Conservation (phyloP, 108 stramenopile species). For the Schizochytrium sp. region DNA sequence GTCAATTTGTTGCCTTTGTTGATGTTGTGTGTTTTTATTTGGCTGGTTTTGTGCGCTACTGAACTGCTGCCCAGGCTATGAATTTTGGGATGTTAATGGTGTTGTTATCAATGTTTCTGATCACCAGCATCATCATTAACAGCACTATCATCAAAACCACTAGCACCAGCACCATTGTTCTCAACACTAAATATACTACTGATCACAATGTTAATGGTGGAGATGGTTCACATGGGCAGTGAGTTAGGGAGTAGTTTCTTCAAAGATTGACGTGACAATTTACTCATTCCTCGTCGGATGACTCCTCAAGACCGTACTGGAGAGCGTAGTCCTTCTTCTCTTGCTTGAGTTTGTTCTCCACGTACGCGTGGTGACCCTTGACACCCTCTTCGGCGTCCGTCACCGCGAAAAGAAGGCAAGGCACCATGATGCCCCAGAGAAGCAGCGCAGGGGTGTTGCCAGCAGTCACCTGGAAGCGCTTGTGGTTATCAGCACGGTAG, state of each 20-base stretch:
- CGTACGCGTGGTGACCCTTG: background rate
- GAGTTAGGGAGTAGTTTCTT: background rate
- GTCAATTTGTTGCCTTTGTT: too few species aligned
- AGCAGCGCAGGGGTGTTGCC: background rate
- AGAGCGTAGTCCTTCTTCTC: background rate
- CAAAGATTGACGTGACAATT: too few species aligned
- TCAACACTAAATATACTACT: too few species aligned
- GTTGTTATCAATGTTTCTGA: too few species aligned
- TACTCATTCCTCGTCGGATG: background rate
- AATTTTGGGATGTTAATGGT: too few species aligned
- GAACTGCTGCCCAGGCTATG: too few species aligned
- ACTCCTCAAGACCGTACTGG: background rate
- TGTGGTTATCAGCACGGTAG: slow-evolving; percentile 3
- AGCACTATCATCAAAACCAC: too few species aligned
- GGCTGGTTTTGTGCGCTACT: too few species aligned
- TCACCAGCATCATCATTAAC: too few species aligned
- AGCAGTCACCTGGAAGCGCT: background rate
- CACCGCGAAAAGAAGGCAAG: background rate
- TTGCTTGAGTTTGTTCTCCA: background rate
- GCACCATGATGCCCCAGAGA: background rate
- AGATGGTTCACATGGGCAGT: background rate
- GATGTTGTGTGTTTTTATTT: too few species aligned
- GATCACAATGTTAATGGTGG: background rate
- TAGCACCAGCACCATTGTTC: too few species aligned
- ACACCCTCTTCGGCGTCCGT: background rate